A percentile compares a stretch with the other conserved stretches of the same genome.
These are phyloP conservation scores for Scheffersomyces quercinus DNA, from an alignment of 1,139 yeast species.

Conservation along the genomic window DNA sequence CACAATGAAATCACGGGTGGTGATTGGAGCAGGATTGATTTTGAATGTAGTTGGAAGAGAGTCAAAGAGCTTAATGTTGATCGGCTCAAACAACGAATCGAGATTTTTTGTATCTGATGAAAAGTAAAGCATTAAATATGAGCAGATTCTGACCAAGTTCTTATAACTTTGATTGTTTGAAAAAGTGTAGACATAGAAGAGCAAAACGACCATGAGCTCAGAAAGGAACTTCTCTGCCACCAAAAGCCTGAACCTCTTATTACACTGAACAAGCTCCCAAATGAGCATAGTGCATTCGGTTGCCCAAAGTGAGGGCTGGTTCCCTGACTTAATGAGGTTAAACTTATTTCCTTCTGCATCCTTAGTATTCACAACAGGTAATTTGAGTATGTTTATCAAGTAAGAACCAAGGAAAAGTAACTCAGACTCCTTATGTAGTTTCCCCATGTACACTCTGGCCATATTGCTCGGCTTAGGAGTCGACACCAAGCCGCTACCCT, in stretches of 20 bases:
- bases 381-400: constrained; percentile 46
- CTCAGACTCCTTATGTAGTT: constrained; percentile 55
- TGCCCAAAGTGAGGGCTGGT: constrained; percentile 50
- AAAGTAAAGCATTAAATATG: constrained; percentile 61
- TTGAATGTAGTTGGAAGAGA: constrained; percentile 51
- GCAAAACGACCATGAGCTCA: constrained; percentile 54
- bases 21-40: constrained; percentile 35
- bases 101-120: constrained; percentile 50
- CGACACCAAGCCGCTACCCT: constrained; percentile 21
- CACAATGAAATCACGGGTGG: constrained; percentile 64
- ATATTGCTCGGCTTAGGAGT: constrained; percentile 43
- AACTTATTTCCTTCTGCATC: constrained; percentile 19
- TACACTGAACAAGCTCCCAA: constrained; percentile 81
- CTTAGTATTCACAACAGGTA: constrained; percentile 34
- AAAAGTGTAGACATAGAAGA: constrained; percentile 59
- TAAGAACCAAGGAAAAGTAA: constrained; percentile 47
- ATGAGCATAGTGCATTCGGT: constrained; percentile 59
- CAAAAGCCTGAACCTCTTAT: constrained; percentile 50
- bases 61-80: constrained; percentile 40
- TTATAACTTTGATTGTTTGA: constrained; percentile 26
- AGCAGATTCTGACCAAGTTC: constrained; percentile 57
- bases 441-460: constrained; percentile 53
- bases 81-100: constrained; percentile 41
- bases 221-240: constrained; percentile 51
- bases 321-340: constrained; percentile 11